Base-by-base conservation (phyloP, 768 basidiomycete genomes). In the Dentipellis sp. region DNA sequence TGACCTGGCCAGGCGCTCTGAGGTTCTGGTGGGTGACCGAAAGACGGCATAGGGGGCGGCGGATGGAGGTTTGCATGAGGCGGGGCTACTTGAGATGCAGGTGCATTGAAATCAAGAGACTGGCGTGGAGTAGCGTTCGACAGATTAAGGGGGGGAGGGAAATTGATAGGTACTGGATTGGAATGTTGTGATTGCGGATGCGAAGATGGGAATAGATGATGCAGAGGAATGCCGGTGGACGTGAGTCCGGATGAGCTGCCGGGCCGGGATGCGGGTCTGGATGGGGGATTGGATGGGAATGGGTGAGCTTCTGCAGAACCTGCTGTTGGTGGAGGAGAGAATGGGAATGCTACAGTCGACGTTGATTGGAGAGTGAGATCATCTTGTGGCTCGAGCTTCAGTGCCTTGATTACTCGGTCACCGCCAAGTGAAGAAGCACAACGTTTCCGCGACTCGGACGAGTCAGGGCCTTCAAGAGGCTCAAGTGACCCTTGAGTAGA, bases 321-420 rank as follows among this genome's bases (percentile, higher is more conserved):
- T 53, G 63, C 16, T 51, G 58, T 23, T 56, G 59, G 34, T 59
- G 63, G 38, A 54, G 60, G 19, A 1, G 60, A 36, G 63, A 68
- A 56, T 58, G 65, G 34, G 50, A 54, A 59, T 60, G 62, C 39
- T 58, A 63, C 45, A 59, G 59, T 17, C 37, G 63, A 36, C 37
- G 57, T 42, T 29, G 56, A 54, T 40, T 56, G 63, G 37, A 71
- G 59, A 29, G 67, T 61, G 16, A 66, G 14, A 35, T 77, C 78
- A 37, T 79, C 78, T 51, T 67, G 71, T 5, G 77, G 76, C 54
- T 78, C 77, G 55, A 78, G 69, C 66, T 80, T 80, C 63, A 74
- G 65, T 17, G 75, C 72, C 59, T 79, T 79, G 49, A 74, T 65
- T 45, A 69, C 71, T 38, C 78, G 73, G 58, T 79, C 72, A 50